Evolutionary conservation across 306 rosid species (phyloP), one percentile per base, ranked within the genome.

Genomic region (Fagus crenata): DNA sequence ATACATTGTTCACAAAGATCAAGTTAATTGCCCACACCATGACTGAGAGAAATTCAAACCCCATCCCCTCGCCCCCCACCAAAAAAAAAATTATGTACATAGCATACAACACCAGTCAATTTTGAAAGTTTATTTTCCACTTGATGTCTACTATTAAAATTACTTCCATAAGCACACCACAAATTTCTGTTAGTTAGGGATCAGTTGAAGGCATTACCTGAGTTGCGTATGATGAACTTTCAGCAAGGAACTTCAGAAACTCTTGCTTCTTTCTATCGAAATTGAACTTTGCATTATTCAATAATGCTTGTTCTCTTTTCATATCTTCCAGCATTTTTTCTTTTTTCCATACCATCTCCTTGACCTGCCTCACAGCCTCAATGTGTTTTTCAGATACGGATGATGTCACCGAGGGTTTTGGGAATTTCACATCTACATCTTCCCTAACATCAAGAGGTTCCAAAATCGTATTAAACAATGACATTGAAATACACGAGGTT

Each of bases 391-490:
- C 91, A 60, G 83, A 80, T 51, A 74, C 81, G 74, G 46, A 54
- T 53, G 89, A 80, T 65, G 82, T 80, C 67, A 46, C 85, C 4
- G 80, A 71, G 13, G 86, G 79, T 78, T 68, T 80, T 11, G 92
- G 93, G 76, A 95, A 95, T 84, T 87, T 90, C 89, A 92, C 88
- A 76, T 60, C 84, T 71, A 87, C 84, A 53, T 82, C 90, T 77
- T 89, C 93, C 93, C 99, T 95, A 84, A 76, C 56, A 86, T 7
- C 40, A 41, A 83, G 11, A 63, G n/a, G 67, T 80, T 71, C 15
- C 2, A 74, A 67, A 75, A 53, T 41, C 53, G 15, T 46, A 54
- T 28, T 31, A 17, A 67, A 14, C 43, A 75, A 63, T 51, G 70
- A 46, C 12, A 18, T 63, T 64, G 54, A 74, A 68, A 58, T 74